Conservation (phyloP, 2,329 filamentous ascomycete genomes). For the Aspergillus alliaceus region DNA sequence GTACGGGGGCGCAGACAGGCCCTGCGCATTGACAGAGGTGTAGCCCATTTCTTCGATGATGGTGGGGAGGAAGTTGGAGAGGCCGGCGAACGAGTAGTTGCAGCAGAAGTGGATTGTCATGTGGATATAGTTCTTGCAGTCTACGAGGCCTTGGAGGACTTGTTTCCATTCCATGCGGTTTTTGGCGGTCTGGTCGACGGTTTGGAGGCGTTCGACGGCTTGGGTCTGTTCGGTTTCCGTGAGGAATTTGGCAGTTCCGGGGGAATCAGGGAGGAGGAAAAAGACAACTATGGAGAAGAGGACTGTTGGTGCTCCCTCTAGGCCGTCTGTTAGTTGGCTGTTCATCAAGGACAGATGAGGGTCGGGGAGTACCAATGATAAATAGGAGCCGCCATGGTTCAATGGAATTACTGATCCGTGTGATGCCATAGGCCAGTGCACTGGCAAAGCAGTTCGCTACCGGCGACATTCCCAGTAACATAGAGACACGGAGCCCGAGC, state of each 20-base stretch:
- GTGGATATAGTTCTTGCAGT: conserved; percentile 41
- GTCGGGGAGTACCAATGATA: conserved; percentile 40
- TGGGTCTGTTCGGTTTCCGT: conserved; percentile 48
- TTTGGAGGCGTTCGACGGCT: conserved; percentile 50
- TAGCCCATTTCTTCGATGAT: conserved; percentile 45
- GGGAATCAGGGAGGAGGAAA: conserved; percentile 47
- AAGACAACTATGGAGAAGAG: conserved; percentile 43
- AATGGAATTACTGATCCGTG: conserved; percentile 22
- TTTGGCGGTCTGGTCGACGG: conserved; percentile 25
- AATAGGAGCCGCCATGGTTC: conserved; percentile 48
- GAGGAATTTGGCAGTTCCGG: conserved; percentile 44
- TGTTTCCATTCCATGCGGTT: conserved; percentile 31
- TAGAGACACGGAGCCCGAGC: conserved; percentile 48
- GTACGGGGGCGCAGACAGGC: conserved; percentile 45
- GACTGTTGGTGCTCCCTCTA: conserved; percentile 43
- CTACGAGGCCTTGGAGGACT: conserved; percentile 32
- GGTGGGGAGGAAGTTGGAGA: conserved; percentile 46
- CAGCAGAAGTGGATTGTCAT: conserved; percentile 42
- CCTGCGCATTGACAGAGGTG: conserved; percentile 40
- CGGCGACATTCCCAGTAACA: conserved; percentile 45
- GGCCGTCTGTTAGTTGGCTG: not conserved
- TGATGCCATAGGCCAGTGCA: conserved; percentile 42
- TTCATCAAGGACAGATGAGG: too few relatives aligned
- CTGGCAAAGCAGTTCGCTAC: conserved; percentile 41
- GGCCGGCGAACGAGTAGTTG: conserved; percentile 37